Conservation (phyloP, 1,284 basidiomycete species). For the Naganishia sp. region DNA sequence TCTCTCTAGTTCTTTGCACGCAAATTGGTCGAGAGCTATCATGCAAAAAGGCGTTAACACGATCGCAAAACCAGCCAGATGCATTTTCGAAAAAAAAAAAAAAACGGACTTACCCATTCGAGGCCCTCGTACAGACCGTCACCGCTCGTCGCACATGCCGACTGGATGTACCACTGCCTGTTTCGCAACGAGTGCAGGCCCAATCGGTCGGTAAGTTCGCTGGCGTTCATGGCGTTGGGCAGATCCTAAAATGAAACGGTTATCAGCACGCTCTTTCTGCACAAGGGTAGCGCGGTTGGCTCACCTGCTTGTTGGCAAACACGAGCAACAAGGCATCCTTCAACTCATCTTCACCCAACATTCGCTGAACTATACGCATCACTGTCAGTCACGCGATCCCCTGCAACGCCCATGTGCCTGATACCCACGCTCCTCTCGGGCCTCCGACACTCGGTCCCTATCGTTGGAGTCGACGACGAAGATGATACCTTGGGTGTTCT, state of each 20-base stretch:
- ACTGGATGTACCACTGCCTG: conserved; percentile 99
- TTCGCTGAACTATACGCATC: conserved; percentile 71
- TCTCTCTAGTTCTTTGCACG: too few species aligned
- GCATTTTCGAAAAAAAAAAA: background rate
- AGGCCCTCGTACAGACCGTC: conserved; percentile 99
- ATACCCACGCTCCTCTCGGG: conserved; percentile 78
- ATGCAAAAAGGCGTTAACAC: background rate
- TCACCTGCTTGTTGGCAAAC: conserved; percentile 93
- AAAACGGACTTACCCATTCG: conserved; percentile 70
- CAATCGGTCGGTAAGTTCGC: conserved; percentile 99
- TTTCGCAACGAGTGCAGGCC: conserved; percentile 71
- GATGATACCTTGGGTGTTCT: conserved; percentile 99
- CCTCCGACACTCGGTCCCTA: conserved; percentile 98
- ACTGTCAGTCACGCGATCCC: conserved; percentile 1
- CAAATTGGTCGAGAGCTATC: conserved; percentile 55
- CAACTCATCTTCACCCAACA: conserved; percentile 99
- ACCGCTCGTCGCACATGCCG: conserved; percentile 97
- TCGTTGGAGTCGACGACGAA: conserved; percentile 99
- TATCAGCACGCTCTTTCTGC: too few species aligned
- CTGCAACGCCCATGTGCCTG: conserved; percentile 32
- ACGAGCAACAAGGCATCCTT: conserved; percentile 97
- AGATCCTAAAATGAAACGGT: conserved; percentile 63
- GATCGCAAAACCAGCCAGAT: background rate
- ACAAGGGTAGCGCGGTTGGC: conserved; percentile 27
- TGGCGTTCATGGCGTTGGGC: conserved; percentile 99